Base-by-base conservation (phyloP, 495 filamentous ascomycete species). In the Xylaria nigripes region DNA sequence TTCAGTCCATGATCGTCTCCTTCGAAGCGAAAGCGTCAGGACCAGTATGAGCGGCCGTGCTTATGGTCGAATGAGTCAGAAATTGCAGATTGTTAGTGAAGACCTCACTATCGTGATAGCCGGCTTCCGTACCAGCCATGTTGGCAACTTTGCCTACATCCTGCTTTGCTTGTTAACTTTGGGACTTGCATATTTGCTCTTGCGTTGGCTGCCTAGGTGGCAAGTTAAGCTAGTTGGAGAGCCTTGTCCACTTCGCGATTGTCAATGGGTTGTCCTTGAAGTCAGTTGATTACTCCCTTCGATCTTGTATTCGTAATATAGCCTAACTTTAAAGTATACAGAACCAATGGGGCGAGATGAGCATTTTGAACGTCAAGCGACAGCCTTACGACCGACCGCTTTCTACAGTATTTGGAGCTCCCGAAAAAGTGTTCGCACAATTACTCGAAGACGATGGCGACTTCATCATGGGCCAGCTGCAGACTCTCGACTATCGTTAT, bases 301-400 rank as follows among this genome's bases (percentile, higher is more conserved):
- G 23, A 19, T 21, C 6, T 10, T 5, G 0, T 34, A 12, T 2
- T 6, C 3, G 10, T 13, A 44, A 42, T 46, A 13, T 45, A 10
- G 30, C 27, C 44, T 44, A 48, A 61, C 24, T 58, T 81, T 21
- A 62, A 42, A 7, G 19, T 45, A 21, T 19, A 46, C 56, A 67
- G 81, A 95, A 97, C 61, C 90, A 96, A 80, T 96, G 93, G 90
- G 87, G 86, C 34, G 90, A 96, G 69, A 87, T 96, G 67, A 74
- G 76, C 5, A 77, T 93, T 23, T 81, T 90, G 49, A 56, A 82
- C 48, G 74, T 96, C 23, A 69, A 77, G 42, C 77, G 73, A 18
- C 76, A 85, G 59, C 68, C 70, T 0, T 97, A 96, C 65, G 90
- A 87, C 3, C 82, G 86, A 32, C 79, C 85, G 1, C 73, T 97